phyloP scores from a whole-genome alignment of 1,284 basidiomycete genomes.

The Wolfiporia cocos region DNA sequence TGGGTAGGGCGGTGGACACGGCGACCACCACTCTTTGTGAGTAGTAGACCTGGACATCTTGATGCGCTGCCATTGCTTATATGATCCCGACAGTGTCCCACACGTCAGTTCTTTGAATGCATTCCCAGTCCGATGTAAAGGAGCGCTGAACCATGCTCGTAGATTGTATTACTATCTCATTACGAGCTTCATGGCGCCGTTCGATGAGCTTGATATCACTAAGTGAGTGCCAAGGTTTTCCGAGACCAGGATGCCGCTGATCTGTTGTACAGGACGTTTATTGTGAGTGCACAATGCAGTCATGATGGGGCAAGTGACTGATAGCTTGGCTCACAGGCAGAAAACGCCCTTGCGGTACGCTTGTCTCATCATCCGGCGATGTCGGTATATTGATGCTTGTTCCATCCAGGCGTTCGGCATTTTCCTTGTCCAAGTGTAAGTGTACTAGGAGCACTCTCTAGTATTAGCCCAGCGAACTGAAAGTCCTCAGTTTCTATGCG shows the following conservation, averaged over 20 bases:
- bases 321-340: constrained; percentile 20
- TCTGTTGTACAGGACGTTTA: constrained; percentile 25
- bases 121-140: background rate
- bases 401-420: constrained; percentile 23
- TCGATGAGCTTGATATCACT: constrained; percentile 28
- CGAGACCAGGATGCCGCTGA: background rate
- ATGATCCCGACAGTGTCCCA: constrained; percentile 25
- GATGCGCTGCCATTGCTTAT: background rate
- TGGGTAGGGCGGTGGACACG: constrained; percentile 20
- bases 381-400: background rate
- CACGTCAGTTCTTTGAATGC: constrained; percentile 18
- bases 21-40: constrained; percentile 23
- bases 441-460: background rate
- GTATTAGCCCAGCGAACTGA: background rate
- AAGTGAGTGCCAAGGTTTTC: constrained; percentile 20
- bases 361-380: background rate
- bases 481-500: constrained; percentile 26
- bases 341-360: constrained; percentile 29
- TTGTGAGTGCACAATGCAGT: constrained; percentile 23
- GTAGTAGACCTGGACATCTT: constrained; percentile 15
- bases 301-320: background rate
- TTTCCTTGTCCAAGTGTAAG: constrained; percentile 30
- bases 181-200: constrained; percentile 25
- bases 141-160: background rate
- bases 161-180: constrained; percentile 33